Conservation (phyloP, 257 asterid genomes). For the Solanum tarijense region DNA sequence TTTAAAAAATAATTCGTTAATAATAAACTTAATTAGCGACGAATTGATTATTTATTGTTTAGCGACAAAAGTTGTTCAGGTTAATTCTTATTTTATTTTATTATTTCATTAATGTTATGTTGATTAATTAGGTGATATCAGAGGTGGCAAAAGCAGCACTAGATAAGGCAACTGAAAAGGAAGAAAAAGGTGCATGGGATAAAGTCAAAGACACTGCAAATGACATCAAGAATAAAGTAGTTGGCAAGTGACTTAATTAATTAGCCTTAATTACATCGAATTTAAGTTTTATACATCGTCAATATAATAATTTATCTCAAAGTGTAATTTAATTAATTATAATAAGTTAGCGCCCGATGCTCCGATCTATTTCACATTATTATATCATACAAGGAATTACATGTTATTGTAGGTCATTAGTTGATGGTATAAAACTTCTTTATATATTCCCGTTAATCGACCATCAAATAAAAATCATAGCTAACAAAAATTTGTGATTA, state of each 20-base stretch:
- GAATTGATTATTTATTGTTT: not conserved
- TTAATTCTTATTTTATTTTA: not conserved
- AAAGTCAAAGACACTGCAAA: constrained; percentile 36
- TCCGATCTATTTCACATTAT: not conserved
- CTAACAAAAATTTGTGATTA: not conserved
- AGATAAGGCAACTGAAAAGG: constrained; percentile 44
- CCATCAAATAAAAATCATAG: not conserved
- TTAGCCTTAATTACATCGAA: not conserved
- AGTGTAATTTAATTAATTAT: not conserved
- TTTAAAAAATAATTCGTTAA: not conserved
- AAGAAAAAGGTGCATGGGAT: constrained; percentile 37
- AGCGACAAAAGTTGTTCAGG: not conserved
- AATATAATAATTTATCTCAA: not conserved
- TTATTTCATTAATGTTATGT: not conserved
- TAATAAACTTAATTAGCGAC: not conserved
- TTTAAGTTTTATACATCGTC: not conserved
- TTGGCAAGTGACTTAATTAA: constrained; percentile 3
- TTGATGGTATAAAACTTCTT: not conserved
- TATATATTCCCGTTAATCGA: too few species aligned
- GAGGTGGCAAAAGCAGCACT: constrained; percentile 44
- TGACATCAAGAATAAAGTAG: constrained; percentile 18
- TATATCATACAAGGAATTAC: not conserved
- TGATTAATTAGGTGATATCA: constrained; percentile 24
- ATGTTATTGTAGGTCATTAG: not conserved
- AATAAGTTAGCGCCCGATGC: not conserved